Evolutionary conservation across 2,329 filamentous ascomycete species (phyloP).

Genomic region (Colletotrichum euphorbiae): DNA sequence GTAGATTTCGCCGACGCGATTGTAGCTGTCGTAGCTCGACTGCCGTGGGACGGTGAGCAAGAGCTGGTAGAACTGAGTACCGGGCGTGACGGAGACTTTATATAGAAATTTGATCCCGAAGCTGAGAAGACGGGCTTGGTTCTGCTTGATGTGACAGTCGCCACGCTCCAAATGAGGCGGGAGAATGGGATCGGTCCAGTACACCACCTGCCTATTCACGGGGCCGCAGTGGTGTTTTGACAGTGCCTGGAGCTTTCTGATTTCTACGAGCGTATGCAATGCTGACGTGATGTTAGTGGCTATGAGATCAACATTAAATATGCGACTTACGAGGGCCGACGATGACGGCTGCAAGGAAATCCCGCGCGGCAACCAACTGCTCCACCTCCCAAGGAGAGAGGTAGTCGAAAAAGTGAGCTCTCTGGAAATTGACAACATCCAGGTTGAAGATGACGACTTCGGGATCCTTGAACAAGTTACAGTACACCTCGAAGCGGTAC

Average conservation of each 20-base stretch:
- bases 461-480: conserved; percentile 32
- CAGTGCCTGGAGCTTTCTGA: conserved; percentile 25
- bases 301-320: background rate
- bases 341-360: conserved; percentile 25
- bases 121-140: conserved; percentile 28
- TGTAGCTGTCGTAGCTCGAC: conserved; percentile 32
- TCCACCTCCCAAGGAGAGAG: conserved; percentile 36
- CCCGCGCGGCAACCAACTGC: conserved; percentile 23
- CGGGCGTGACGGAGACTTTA: conserved; percentile 17
- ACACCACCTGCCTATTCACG: conserved; percentile 21
- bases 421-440: conserved; percentile 33
- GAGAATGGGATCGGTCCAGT: conserved; percentile 26
- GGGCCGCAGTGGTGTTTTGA: conserved; percentile 29
- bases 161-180: conserved; percentile 26
- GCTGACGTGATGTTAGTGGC: background rate
- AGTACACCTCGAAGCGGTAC: conserved; percentile 34
- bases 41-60: conserved; percentile 25
- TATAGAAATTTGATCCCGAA: conserved; percentile 34
- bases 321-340: conserved; percentile 24
- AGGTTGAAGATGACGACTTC: conserved; percentile 36
- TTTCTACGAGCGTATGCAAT: conserved; percentile 26
- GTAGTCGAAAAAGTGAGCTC: conserved; percentile 29
- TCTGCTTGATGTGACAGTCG: conserved; percentile 35
- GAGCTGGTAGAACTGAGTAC: conserved; percentile 24
- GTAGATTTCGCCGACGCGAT: conserved; percentile 30